Evolutionary conservation across 352 stramenopile species (phyloP).

Genomic region (Globisporangium cederbergense): DNA sequence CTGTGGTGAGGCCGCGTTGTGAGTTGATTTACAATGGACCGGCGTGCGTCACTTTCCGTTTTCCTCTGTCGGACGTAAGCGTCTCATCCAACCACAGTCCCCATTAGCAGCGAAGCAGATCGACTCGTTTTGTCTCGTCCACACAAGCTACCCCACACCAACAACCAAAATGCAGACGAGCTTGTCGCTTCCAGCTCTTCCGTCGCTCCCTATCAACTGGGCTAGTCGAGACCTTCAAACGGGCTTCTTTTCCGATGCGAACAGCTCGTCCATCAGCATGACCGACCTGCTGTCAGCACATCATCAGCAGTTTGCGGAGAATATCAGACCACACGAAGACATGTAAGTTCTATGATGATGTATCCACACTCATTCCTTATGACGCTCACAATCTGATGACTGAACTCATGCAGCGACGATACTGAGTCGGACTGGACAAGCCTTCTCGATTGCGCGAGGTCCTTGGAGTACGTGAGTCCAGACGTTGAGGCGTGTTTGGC

Average conservation of each 20-base stretch:
- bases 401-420: conserved; percentile 16
- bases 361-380: background rate
- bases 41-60: conserved; percentile 15
- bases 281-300: conserved; percentile 13
- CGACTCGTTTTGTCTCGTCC: background rate
- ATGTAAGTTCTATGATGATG: background rate
- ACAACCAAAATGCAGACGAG: conserved; percentile 2
- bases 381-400: background rate
- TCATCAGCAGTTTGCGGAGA: background rate
- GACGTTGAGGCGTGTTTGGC: conserved; percentile 49
- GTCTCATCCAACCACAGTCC: conserved; percentile 10
- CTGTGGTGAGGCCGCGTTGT: background rate
- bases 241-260: background rate
- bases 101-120: background rate
- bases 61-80: conserved; percentile 6
- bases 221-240: background rate
- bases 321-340: background rate
- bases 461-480: conserved; percentile 64
- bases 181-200: background rate
- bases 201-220: background rate
- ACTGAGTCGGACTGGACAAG: conserved; percentile 47
- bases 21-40: background rate
- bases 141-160: background rate
- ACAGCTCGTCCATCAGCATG: conserved; percentile 12
- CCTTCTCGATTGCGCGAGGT: conserved; percentile 37